These are phyloP conservation scores for Fragaria nilgerrensis DNA, from an alignment of 306 rosid genomes.

Conservation along the genomic window DNA sequence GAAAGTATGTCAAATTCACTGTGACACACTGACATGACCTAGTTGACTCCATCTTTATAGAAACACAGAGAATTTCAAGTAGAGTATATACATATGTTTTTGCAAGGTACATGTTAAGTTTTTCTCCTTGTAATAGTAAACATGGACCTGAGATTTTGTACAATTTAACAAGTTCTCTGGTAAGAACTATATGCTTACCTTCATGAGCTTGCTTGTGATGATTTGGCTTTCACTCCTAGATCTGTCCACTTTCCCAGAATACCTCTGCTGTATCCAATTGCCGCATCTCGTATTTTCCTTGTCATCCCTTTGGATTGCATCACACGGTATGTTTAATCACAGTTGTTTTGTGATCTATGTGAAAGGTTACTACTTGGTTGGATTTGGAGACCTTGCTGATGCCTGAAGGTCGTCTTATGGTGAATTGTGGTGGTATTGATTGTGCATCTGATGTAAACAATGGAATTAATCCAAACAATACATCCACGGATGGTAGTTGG, in stretches of 20 bases:
- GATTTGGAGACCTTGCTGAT: slow-evolving; percentile 56
- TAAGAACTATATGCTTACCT: not conserved
- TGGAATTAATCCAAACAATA: slow-evolving; percentile 26
- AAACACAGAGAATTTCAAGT: not conserved
- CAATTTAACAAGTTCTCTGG: not conserved
- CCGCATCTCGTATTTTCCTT: not conserved
- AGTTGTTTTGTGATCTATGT: slow-evolving; percentile 8
- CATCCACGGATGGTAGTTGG: slow-evolving; percentile 48
- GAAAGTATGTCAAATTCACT: not conserved
- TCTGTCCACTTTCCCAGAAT: not conserved
- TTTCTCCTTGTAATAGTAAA: not conserved
- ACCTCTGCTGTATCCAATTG: not conserved
- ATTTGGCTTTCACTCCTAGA: not conserved
- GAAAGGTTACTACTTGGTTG: slow-evolving; percentile 70
- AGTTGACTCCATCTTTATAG: not conserved
- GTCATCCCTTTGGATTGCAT: not conserved
- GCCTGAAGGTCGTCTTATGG: slow-evolving; percentile 82
- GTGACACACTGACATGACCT: not conserved
- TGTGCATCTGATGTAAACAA: slow-evolving; percentile 37
- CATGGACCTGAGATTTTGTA: not conserved
- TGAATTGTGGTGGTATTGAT: slow-evolving; percentile 79
- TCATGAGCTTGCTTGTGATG: not conserved
- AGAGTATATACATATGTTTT: not conserved
- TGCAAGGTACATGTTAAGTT: not conserved
- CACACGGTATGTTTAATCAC: slow-evolving; percentile 2